These are phyloP conservation scores for Berberis thunbergii DNA, from an alignment of 164 flowering plant genomes.

Conservation along the genomic window DNA sequence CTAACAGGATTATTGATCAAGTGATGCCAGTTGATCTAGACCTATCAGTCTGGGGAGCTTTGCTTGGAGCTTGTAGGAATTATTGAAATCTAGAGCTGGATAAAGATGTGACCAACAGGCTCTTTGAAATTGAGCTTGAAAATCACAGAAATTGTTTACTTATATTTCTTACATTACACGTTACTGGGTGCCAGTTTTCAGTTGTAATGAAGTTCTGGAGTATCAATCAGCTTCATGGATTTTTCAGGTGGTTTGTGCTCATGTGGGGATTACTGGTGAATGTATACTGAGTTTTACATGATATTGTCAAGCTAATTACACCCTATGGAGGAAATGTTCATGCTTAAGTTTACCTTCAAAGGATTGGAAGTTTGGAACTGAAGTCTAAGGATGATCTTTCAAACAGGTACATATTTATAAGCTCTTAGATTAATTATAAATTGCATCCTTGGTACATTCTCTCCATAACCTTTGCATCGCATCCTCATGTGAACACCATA, in stretches of 20 bases:
- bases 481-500: no score
- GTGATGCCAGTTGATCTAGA: slow-evolving; percentile 37
- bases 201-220: slow-evolving; percentile 33
- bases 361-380: not conserved
- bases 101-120: slow-evolving; percentile 39
- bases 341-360: not conserved
- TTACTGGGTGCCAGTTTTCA: slow-evolving; percentile 17
- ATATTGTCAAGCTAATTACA: not conserved
- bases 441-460: no score
- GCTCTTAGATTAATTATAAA: no score
- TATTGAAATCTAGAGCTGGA: slow-evolving; percentile 50
- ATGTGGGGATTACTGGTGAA: slow-evolving; percentile 39
- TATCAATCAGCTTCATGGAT: slow-evolving; percentile 31
- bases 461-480: no score
- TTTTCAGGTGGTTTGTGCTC: slow-evolving; percentile 27
- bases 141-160: slow-evolving; percentile 59
- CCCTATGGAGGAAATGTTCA: not conserved
- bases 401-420: not conserved
- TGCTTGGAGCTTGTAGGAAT: slow-evolving; percentile 55
- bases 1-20: slow-evolving; percentile 34
- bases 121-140: slow-evolving; percentile 50
- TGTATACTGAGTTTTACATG: slow-evolving; percentile 14
- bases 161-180: slow-evolving; percentile 37
- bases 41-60: slow-evolving; percentile 55
- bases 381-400: not conserved